Evolutionary conservation across 257 asterid species (phyloP), one percentile per base, ranked within the genome.

Genomic region (Gentiana macrophylla): DNA sequence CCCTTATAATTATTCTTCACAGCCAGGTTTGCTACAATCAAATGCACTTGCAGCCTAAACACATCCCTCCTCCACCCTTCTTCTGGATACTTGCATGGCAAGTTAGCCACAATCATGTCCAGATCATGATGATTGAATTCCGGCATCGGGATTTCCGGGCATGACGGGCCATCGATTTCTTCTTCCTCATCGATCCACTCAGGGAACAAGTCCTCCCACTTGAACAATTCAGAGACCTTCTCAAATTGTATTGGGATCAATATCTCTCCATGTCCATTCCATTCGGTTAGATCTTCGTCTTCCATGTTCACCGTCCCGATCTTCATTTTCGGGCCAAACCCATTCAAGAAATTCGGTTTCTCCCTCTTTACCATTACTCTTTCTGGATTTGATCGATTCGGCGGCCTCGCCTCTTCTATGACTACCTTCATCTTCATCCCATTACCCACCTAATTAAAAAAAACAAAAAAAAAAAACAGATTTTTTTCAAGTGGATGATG

Each of bases 121-220:
- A 84, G 38, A 1, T 53, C 72, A 6, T 79, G 75, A 12, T 10
- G 45, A 2, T 66, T 69, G 43, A 65, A 67, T 24, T 66, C 67
- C 12, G 96, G 98, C 93, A 83, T 81, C 8, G 96, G 97, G 32
- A 91, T 79, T 49, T 87, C 96, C 1, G 98, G 98, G 65, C 98
- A 91, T 0, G 62, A 52, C 2, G 95, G 62, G 1, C 96, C 97
- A 9, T 89, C 89, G 41, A 60, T 74, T 62, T 91, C 97, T 58
- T 91, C 96, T 47, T 91, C 98, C 59, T 91, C 98, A 47, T 91
- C 97, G 56, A 91, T 87, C 98, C 98, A 91, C 47, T 84, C 98
- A 9, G 97, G 98, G 60, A 84, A 91, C 35, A 87, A 49, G 43
- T 77, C 77, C 56, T 83, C 75, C 98, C 98, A 91, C 58, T 81